Percentiles rank a stretch among this genome's conserved stretches.
Evolutionary conservation across 176 grass and related monocot species (phyloP).

Genomic region (Avena insularis): DNA sequence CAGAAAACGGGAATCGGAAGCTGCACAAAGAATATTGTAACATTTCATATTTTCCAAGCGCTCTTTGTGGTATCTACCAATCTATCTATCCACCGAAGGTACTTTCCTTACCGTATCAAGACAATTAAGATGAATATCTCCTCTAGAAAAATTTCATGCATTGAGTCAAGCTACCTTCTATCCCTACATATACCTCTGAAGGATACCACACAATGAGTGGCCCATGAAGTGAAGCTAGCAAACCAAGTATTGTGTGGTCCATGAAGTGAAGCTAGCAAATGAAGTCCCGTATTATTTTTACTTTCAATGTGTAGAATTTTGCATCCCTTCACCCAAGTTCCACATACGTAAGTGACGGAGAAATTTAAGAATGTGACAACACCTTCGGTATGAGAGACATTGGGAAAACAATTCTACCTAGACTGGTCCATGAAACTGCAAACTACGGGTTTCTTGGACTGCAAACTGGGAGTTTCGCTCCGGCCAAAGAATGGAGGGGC

Average conservation of each 20-base stretch:
- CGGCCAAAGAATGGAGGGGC: too few species aligned
- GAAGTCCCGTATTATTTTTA: neutral
- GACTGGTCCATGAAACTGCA: neutral
- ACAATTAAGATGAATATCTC: neutral
- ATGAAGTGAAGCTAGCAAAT: too few species aligned
- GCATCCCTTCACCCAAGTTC: neutral
- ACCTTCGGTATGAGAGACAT: neutral
- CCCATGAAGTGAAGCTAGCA: too few species aligned
- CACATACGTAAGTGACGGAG: slow-evolving; percentile 7
- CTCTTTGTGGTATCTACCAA: neutral
- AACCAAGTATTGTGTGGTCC: too few species aligned
- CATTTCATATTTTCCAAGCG: neutral
- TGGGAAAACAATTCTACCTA: neutral
- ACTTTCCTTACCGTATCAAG: neutral
- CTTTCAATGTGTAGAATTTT: neutral
- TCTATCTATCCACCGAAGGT: neutral
- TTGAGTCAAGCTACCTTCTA: neutral
- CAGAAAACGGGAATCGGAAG: neutral
- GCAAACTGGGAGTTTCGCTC: too few species aligned
- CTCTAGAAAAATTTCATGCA: neutral
- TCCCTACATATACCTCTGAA: too few species aligned
- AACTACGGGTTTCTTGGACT: neutral
- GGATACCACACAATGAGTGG: too few species aligned
- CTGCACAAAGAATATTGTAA: neutral
- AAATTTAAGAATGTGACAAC: neutral